Base-by-base conservation (phyloP, 1,139 yeast genomes). In the Sugiyamaella pinicola region DNA sequence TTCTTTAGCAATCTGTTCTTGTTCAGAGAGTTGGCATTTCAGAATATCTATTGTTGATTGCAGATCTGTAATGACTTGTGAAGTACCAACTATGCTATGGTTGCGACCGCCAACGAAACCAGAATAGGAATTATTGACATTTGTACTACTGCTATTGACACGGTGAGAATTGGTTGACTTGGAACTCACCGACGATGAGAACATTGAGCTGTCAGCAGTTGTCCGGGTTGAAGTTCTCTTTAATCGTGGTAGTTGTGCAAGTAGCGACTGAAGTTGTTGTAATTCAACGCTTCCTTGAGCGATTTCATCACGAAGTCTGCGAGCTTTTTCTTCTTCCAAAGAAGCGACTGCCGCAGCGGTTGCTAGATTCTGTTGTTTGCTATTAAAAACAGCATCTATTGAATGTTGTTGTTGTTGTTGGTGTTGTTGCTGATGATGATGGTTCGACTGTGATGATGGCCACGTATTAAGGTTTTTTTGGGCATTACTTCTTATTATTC, bases 61-160 rank as follows among this genome's bases (percentile, higher is more conserved):
- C 17, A 65, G 60, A 10, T 55, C 57, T n/a, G 62, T 65, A 45
- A 65, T 63, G 18, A 64, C 68, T 49, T 58, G 60, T 6, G 64
- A 60, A 4, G 66, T 45, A 26, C 39, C 45, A 7, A 39, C 13
- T 10, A 41, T 34, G 18, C 35, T 47, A n/a, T 40, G 39, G 13
- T 34, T 22, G 24, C 50, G 24, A 6, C 40, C 37, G 9, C 40
- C 33, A 17, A 49, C n/a, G 5, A 46, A 15, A n/a, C 44, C 47
- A 12, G 47, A 42, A 26, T 26, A 26, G 17, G 26, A 2, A 19
- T 42, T 42, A 10, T 26, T 42, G 8, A 22, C 12, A 8, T 13
- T 24, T 13, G 44, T 22, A 22, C 29, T 41, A 19, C 38, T 46
- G 26, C 19, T 18, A 26, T 26, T 40, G 21, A 10, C 7, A 21